Evolutionary conservation across 2,329 filamentous ascomycete genomes (phyloP).

Genomic region (Geosmithia morbida): DNA sequence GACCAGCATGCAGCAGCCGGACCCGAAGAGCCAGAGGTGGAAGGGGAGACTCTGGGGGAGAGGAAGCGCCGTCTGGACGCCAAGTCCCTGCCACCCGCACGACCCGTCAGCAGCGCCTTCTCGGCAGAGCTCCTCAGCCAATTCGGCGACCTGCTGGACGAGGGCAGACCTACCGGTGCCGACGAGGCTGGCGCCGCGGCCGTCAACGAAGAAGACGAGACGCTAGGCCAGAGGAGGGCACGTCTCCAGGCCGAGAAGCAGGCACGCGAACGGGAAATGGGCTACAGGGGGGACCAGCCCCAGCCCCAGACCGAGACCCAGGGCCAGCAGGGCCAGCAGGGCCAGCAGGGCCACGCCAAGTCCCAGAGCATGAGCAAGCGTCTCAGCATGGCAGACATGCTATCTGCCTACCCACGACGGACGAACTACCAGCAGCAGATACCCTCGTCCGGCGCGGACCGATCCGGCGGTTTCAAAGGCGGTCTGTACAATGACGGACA

Average conservation of each 20-base stretch:
- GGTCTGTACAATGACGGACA: constrained; percentile 40
- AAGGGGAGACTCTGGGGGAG: constrained; percentile 51
- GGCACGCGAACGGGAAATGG: constrained; percentile 43
- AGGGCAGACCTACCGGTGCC: background rate
- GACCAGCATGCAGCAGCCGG: constrained; percentile 12
- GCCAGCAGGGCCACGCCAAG: too few relatives aligned
- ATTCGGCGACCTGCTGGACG: constrained; percentile 36
- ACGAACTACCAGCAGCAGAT: constrained; percentile 8
- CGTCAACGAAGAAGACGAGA: constrained; percentile 47
- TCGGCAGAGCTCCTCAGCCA: constrained; percentile 54
- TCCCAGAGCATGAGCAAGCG: constrained; percentile 10
- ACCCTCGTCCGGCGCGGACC: constrained; percentile 8
- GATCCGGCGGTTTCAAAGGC: constrained; percentile 30
- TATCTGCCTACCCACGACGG: constrained; percentile 28
- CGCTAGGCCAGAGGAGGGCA: constrained; percentile 61
- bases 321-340: background rate
- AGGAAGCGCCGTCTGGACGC: constrained; percentile 51
- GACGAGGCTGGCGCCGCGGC: constrained; percentile 9
- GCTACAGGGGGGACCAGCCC: constrained; percentile 12
- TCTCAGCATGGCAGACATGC: constrained; percentile 46
- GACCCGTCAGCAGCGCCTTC: constrained; percentile 52
- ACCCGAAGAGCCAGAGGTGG: constrained; percentile 41
- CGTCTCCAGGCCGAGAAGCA: constrained; percentile 58
- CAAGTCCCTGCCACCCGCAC: constrained; percentile 36
- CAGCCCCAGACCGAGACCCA: background rate